These are phyloP conservation scores for Quercus robur DNA, from an alignment of 306 rosid species.

Conservation along the genomic window DNA sequence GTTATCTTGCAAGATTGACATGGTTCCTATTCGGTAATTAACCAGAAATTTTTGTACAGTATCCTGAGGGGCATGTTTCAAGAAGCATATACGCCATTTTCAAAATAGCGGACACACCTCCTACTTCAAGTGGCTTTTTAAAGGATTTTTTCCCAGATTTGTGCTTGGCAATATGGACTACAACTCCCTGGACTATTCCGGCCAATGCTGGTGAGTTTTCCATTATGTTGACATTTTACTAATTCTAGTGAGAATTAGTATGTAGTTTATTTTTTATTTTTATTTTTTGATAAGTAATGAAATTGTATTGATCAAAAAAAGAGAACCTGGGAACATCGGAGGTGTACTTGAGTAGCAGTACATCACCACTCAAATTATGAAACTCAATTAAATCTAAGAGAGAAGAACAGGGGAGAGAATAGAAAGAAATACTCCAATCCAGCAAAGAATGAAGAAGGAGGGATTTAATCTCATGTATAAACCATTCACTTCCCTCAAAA, in stretches of 20 bases:
- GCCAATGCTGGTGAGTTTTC: slow-evolving; percentile 88
- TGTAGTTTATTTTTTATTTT: not conserved
- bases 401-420: no score
- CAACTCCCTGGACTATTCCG: slow-evolving; percentile 99
- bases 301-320: no score
- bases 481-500: no score
- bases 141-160: slow-evolving; percentile 71
- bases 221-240: slow-evolving; percentile 10
- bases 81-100: slow-evolving; percentile 84
- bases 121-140: slow-evolving; percentile 42
- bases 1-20: not conserved
- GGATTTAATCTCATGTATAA: no score
- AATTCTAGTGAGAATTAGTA: not conserved
- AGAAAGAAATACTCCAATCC: no score
- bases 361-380: no score
- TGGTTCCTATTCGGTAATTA: not conserved
- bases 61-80: slow-evolving; percentile 91
- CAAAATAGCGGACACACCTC: slow-evolving; percentile 61
- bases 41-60: slow-evolving; percentile 51
- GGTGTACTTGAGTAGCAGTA: no score
- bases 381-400: no score
- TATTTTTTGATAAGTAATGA: no score
- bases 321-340: no score
- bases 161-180: slow-evolving; percentile 92
- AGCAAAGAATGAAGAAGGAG: no score